Conservation (phyloP, 192 early-diverging fungal species). For the Pilaira anomala region DNA sequence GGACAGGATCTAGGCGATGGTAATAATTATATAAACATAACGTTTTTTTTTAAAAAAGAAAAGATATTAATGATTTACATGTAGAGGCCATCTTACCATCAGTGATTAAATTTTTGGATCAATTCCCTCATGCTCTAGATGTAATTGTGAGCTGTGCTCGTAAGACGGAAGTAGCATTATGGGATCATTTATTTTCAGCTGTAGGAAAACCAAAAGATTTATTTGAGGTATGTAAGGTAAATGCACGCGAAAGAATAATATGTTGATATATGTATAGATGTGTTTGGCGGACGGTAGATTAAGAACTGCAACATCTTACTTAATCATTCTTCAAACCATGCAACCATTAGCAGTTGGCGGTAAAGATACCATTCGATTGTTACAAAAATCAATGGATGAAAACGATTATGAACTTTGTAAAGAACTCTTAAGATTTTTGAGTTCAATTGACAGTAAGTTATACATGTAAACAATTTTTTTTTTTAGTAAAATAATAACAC, state of each 20-base stretch:
- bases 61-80: conserved; percentile 1
- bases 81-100: conserved; percentile 59
- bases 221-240: conserved; percentile 64
- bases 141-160: conserved; percentile 93
- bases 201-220: conserved; percentile 82
- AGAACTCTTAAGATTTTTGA: conserved; percentile 75
- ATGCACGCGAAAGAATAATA: not conserved
- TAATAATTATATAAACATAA: conserved; percentile 19
- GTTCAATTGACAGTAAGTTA: conserved; percentile 69
- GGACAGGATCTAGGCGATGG: conserved; percentile 47
- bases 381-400: conserved; percentile 69
- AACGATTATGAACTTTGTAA: conserved; percentile 80
- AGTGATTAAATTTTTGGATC: conserved; percentile 73
- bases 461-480: not conserved
- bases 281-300: conserved; percentile 69
- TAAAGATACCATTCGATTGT: conserved; percentile 63
- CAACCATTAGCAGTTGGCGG: conserved; percentile 65
- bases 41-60: not conserved
- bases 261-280: conserved; percentile 42
- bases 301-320: conserved; percentile 85
- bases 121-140: conserved; percentile 79
- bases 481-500: not conserved
- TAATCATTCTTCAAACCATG: conserved; percentile 91
- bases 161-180: conserved; percentile 93
- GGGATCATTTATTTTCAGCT: conserved; percentile 83